These are phyloP conservation scores for Calcarisporium arbuscula DNA, from an alignment of 2,329 filamentous ascomycete species.

Conservation along the genomic window DNA sequence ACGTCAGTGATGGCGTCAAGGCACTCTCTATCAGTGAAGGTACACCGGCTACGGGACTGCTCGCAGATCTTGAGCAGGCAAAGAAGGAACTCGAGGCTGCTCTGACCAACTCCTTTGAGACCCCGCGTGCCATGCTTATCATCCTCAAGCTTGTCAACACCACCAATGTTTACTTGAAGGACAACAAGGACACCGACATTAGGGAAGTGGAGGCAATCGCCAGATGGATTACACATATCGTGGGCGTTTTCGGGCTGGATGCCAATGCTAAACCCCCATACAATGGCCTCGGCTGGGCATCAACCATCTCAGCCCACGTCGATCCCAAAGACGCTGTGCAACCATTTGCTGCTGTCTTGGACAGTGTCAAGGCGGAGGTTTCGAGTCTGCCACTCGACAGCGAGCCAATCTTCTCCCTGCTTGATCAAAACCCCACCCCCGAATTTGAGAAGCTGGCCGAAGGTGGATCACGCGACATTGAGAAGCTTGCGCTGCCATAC, in stretches of 20 bases:
- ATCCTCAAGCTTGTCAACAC: constrained; percentile 73
- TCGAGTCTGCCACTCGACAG: constrained; percentile 42
- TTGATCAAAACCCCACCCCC: constrained; percentile 35
- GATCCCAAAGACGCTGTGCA: constrained; percentile 40
- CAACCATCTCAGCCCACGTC: constrained; percentile 29
- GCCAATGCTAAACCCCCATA: constrained; percentile 49
- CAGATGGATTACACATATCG: constrained; percentile 75
- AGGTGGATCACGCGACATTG: constrained; percentile 42
- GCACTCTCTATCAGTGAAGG: constrained; percentile 30
- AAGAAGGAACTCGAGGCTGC: constrained; percentile 51
- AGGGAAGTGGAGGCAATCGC: constrained; percentile 51
- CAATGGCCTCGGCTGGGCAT: constrained; percentile 51
- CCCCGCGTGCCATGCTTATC: constrained; percentile 68
- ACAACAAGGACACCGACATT: constrained; percentile 40
- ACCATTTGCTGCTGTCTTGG: constrained; percentile 40
- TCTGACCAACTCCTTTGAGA: constrained; percentile 83
- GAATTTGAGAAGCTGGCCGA: constrained; percentile 42
- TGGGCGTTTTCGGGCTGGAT: constrained; percentile 79
- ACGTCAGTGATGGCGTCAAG: constrained; percentile 26
- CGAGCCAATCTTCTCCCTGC: constrained; percentile 34
- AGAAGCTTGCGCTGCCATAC: constrained; percentile 49
- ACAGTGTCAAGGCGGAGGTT: constrained; percentile 40
- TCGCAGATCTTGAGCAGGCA: constrained; percentile 43
- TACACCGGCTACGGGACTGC: constrained; percentile 23
- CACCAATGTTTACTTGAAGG: constrained; percentile 58